phyloP scores from a whole-genome alignment of 2,329 filamentous ascomycete species.

The Scopulariopsis brevicaulis region DNA sequence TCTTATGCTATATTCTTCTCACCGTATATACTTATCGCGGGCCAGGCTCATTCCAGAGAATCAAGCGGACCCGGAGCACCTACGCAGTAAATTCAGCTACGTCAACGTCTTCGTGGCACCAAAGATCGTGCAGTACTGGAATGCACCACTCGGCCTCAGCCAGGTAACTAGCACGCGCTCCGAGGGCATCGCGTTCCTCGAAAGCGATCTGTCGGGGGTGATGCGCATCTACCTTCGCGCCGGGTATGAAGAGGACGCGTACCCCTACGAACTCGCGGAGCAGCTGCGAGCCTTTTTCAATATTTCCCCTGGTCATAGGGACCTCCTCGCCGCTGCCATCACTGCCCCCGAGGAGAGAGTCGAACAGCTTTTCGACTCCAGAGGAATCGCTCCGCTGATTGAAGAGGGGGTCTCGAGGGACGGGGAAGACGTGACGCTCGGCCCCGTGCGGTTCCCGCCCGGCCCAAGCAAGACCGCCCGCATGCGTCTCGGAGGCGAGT shows the following conservation, averaged over 20 bases:
- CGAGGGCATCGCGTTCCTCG: conserved; percentile 4
- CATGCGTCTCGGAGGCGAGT: not conserved
- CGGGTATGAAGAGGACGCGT: conserved; percentile 1
- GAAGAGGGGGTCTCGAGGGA: not conserved
- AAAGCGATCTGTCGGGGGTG: conserved; percentile 4
- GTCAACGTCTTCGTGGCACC: conserved; percentile 3
- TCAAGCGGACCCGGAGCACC: not conserved
- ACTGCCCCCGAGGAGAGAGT: conserved; percentile 1
- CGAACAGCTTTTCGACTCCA: conserved; percentile 1
- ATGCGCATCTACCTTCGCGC: conserved; percentile 5
- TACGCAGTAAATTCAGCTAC: not conserved
- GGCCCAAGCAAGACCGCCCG: not conserved
- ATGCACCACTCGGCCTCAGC: not conserved
- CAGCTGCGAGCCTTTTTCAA: conserved; percentile 5
- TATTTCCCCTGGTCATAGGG: not conserved
- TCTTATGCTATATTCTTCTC: not conserved
- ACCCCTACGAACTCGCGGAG: conserved; percentile 5
- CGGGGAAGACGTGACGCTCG: not conserved
- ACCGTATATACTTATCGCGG: not conserved
- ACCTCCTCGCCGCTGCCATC: conserved; percentile 1
- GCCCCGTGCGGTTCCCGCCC: not conserved
- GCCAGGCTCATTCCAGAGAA: conserved; percentile 3
- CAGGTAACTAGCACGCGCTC: conserved; percentile 1
- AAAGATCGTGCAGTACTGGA: conserved; percentile 4
- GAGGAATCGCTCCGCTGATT: conserved; percentile 2